Evolutionary conservation across 257 asterid genomes (phyloP), one percentile per base, ranked within the genome.

Genomic region (Fraxinus pennsylvanica): DNA sequence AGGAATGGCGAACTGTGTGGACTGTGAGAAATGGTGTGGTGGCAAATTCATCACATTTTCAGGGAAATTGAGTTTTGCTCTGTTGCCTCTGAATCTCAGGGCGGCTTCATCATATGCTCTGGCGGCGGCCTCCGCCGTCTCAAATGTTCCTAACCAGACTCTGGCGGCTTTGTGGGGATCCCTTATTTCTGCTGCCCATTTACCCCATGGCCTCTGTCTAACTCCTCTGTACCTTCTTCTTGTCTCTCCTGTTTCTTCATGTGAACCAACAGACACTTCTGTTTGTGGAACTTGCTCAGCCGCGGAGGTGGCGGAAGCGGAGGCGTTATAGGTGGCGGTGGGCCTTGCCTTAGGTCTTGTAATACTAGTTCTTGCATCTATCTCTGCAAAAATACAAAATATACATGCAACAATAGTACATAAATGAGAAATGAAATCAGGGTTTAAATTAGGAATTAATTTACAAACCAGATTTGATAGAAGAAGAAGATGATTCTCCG

Each of bases 121-220:
- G 5, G 88, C 88, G 30, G 88, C 88, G 0, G 54, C 86, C 68
- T 85, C 88, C 5, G 88, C 86, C 38, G 88, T 85, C 3, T 82
- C 85, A 22, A 85, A 85, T 30, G 88, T 85, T 9, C 88, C 88
- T 41, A 85, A 33, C 88, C 88, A 82, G 75, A 85, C 80, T 14
- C 88, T 74, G 4, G 86, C 81, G 6, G 83, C 86, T 35, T 71
- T 82, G 13, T 65, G 72, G 41, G 88, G 83, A 52, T 85, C 86
- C 67, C 88, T 78, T 77, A 85, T 85, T 72, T 85, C 88, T 1
- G 88, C 88, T 12, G 85, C 88, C 86, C 86, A 85, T 77, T 85
- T 85, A 0, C 88, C 88, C 88, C 88, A 82, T 14, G 83, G 88
- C 61, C 86, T 75, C 74, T 82, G 88, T 65, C 88, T 80, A 21